Evolutionary conservation across 805 yeast genomes (phyloP), one percentile per base, ranked within the genome.

Genomic region (Candida yuanshanica): DNA sequence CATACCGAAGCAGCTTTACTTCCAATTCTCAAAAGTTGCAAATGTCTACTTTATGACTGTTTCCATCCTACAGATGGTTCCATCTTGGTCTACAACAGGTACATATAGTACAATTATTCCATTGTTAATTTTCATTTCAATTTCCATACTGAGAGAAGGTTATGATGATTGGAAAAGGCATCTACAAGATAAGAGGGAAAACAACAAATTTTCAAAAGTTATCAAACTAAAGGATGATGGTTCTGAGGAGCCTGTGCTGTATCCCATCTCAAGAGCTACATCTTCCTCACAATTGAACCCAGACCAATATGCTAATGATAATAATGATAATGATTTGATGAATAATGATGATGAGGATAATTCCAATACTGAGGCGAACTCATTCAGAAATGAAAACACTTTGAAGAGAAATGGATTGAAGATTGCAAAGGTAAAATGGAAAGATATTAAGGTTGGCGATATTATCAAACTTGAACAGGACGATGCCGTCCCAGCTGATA

Each of bases 1-100:
- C 52, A 50, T 93, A 2, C 99, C 99, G 2, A 77, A 90, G 47
- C 97, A 93, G 56, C 60, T 93, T 29, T 72, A 78, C 47, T 95
- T 93, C 4, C 99, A 93, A 62, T 91, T 93, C 56, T 87, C 95
- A 20, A 91, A 88, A 58, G 55, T 93, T 35, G 99, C 99, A 22
- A 93, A 93, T 58, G 70, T 90, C 46, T 91, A 93, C 61, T 93
- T 93, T 63, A 65, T 93, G 74, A 70, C 80, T 3, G 93, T 93
- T 14, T 90, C 98, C 2, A 83, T 93, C 46, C 68, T 93, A 69
- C 99, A 93, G 59, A 81, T 91, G 90, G 82, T 93, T 36, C 98
- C 99, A 1, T 78, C 89, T 2, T 93, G 96, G 97, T 87, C 96
- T 1, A 88, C 99, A 6, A 93, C 99, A 0, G 99, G 98, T 45